phyloP scores from a whole-genome alignment of 345 rosid species.

The Punica granatum region DNA sequence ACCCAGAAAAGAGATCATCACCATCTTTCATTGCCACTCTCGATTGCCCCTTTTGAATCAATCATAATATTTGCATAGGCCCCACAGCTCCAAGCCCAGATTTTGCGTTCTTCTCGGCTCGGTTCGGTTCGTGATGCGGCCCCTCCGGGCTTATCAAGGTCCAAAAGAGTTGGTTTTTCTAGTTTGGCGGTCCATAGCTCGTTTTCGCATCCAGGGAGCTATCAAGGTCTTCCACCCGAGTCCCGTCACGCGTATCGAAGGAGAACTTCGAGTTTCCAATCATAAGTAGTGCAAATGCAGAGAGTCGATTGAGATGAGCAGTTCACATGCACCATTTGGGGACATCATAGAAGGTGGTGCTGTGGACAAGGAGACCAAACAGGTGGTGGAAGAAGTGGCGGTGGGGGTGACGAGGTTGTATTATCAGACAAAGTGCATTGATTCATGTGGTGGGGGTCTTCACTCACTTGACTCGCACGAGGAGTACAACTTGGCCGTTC shows the following conservation, averaged over 20 bases:
- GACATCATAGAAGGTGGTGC: background rate
- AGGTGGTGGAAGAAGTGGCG: too few species aligned
- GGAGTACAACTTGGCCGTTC: background rate
- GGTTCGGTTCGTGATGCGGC: too few species aligned
- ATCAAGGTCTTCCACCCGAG: background rate
- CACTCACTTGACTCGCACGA: too few species aligned
- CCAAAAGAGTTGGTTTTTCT: background rate
- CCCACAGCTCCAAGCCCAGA: background rate
- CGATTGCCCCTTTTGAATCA: background rate
- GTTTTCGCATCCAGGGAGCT: background rate
- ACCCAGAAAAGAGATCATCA: background rate
- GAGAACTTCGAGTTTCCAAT: background rate
- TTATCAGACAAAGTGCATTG: background rate
- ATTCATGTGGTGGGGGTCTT: background rate
- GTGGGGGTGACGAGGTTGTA: background rate
- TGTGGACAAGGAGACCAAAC: background rate
- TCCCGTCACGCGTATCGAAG: background rate
- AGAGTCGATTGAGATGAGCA: background rate
- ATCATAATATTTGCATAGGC: background rate
- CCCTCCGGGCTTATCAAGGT: too few species aligned
- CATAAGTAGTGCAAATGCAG: background rate
- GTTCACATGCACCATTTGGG: conserved; percentile 4
- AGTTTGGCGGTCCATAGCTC: background rate
- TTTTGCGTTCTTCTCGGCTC: background rate
- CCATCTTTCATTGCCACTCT: background rate